Evolutionary conservation across 306 rosid genomes (phyloP), one percentile per base, ranked within the genome.

Genomic region (Castanea sativa): DNA sequence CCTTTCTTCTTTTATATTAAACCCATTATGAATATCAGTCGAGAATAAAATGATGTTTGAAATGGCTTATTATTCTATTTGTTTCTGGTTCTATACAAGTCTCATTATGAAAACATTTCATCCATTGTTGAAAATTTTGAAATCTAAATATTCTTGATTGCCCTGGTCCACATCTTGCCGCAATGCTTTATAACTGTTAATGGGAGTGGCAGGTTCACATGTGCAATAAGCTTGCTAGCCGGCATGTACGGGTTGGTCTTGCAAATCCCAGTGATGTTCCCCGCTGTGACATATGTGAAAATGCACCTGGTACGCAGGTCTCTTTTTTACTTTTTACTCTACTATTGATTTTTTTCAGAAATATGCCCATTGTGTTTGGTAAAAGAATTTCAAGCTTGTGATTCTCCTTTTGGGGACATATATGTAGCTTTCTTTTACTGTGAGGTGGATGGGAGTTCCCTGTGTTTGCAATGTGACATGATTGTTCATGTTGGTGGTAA

Each of bases 391-490:
- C 59, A 30, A 55, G 76, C 85, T 90, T 68, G 74, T 78, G 75
- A n/a, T 80, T 73, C 64, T 9, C 60, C 43, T 81, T 76, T 67
- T 77, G 84, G 71, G 78, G 69, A 81, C 75, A 49, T 81, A 70
- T 85, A 6, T 87, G 88, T 82, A 95, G 98, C 98, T 90, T 95
- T 95, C 96, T 95, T 95, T 80, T 95, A 90, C 79, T 95, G 99
- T 85, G 99, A 95, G 84, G 86, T 89, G 56, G 99, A 95, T 80
- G 99, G 97, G 27, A 95, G 94, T 78, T 93, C 96, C 74, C 97
- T 95, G 43, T 95, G 99, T 82, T 88, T 95, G 89, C 98, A 95
- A 87, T 95, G 99, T 59, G 99, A 95, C 82, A 86, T 93, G 98
- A 72, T 85, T 71, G 96, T 95, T 86, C 99, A 95, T 83, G 99